These are phyloP conservation scores for Fusarium verrucosum DNA, from an alignment of 2,329 filamentous ascomycete species.

Conservation along the genomic window DNA sequence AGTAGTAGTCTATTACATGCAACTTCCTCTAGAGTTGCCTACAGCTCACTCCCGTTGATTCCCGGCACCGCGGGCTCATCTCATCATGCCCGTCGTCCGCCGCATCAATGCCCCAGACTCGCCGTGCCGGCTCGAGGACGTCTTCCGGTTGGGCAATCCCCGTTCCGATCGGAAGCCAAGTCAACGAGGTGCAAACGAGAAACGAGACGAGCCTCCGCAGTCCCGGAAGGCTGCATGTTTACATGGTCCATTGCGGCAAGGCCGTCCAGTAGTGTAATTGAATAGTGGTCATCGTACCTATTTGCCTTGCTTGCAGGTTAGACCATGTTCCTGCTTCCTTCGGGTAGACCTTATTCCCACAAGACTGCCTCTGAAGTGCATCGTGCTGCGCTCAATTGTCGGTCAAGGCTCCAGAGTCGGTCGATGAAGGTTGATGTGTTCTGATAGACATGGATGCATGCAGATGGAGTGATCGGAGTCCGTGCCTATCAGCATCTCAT, in stretches of 20 bases:
- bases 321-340: constrained; percentile 22
- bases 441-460: constrained; percentile 37
- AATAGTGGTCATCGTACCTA: neutral
- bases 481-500: constrained; percentile 38
- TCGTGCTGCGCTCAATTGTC: constrained; percentile 25
- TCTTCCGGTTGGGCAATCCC: constrained; percentile 40
- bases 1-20: constrained; percentile 18
- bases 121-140: constrained; percentile 33
- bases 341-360: constrained; percentile 5
- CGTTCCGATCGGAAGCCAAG: constrained; percentile 34
- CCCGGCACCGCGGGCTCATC: constrained; percentile 35
- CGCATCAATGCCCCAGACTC: constrained; percentile 24
- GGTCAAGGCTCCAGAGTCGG: constrained; percentile 30
- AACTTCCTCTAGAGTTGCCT: constrained; percentile 1
- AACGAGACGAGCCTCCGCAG: constrained; percentile 26
- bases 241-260: constrained; percentile 7
- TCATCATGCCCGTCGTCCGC: constrained; percentile 31
- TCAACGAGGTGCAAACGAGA: constrained; percentile 22
- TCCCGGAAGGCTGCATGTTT: constrained; percentile 35
- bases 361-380: neutral
- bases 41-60: constrained; percentile 36
- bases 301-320: constrained; percentile 1
- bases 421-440: constrained; percentile 30
- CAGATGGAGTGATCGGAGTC: constrained; percentile 31
- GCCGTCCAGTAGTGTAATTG: constrained; percentile 1